A percentile compares a stretch with the other conserved stretches of the same genome.
Evolutionary conservation across 192 early-diverging fungal genomes (phyloP).

Genomic region (Dissophora globulifera): DNA sequence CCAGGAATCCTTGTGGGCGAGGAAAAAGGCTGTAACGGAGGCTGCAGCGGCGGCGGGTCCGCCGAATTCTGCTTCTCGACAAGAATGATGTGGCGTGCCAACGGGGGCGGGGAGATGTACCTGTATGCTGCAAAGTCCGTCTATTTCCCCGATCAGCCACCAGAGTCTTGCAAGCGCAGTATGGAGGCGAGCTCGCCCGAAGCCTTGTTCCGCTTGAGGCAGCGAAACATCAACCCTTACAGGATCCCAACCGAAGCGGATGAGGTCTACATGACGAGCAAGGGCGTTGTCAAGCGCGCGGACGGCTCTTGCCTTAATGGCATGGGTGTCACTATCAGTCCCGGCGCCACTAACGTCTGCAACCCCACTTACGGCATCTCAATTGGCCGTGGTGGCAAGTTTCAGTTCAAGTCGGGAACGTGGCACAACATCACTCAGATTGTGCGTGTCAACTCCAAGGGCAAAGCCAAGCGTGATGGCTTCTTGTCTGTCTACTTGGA

Average conservation of each 20-base stretch:
- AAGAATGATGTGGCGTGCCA: conserved; percentile 59
- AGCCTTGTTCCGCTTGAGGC: conserved; percentile 4
- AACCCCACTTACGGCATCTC: conserved; percentile 62
- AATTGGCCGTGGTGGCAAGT: conserved; percentile 60
- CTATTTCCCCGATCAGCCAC: conserved; percentile 15
- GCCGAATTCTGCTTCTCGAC: conserved; percentile 67
- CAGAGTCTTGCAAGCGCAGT: conserved; percentile 24
- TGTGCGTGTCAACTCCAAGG: conserved; percentile 26
- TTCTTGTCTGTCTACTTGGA: conserved; percentile 41
- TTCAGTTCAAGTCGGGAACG: conserved; percentile 53
- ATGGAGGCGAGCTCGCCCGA: conserved; percentile 25
- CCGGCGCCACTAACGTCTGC: conserved; percentile 20
- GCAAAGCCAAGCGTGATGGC: conserved; percentile 22
- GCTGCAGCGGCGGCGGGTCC: conserved; percentile 56
- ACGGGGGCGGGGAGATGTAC: conserved; percentile 65
- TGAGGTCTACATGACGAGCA: background rate
- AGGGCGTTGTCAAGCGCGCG: background rate
- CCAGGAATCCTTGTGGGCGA: conserved; percentile 65
- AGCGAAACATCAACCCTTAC: conserved; percentile 1
- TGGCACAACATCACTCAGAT: conserved; percentile 56
- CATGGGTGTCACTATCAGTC: conserved; percentile 22
- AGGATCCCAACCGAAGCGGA: conserved; percentile 10
- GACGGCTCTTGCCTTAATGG: conserved; percentile 19
- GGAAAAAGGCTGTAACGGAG: conserved; percentile 54
- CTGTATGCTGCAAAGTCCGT: conserved; percentile 57